Percentiles rank a stretch among this genome's conserved stretches.
These are phyloP conservation scores for Microthlaspi erraticum DNA, from an alignment of 345 rosid species.

Conservation along the genomic window DNA sequence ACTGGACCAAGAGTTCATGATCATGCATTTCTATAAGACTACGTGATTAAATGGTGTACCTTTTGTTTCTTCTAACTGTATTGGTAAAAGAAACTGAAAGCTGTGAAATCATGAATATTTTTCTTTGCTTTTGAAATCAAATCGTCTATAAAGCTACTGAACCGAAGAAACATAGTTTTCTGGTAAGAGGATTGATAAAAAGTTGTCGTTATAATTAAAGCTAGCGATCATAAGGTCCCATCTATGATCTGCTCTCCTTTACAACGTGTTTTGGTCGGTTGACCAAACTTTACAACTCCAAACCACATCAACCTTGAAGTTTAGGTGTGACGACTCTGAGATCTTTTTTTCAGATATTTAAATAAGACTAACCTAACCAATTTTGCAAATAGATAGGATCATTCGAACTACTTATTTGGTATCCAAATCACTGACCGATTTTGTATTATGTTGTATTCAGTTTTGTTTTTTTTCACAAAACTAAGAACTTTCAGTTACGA, in stretches of 20 bases:
- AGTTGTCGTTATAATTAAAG: conserved; percentile 8
- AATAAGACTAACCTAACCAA: background rate
- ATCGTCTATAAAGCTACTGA: conserved; percentile 12
- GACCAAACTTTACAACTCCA: conserved; percentile 43
- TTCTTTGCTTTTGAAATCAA: conserved; percentile 11
- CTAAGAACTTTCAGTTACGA: no score
- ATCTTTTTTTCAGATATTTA: background rate
- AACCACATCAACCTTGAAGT: conserved; percentile 25
- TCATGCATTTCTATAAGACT: background rate
- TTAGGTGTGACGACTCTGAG: conserved; percentile 18
- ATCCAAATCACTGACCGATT: background rate
- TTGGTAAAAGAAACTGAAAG: conserved; percentile 18
- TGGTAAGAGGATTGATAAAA: conserved; percentile 34
- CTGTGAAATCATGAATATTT: conserved; percentile 4
- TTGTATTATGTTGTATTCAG: background rate
- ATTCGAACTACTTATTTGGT: background rate
- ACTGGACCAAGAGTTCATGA: no score
- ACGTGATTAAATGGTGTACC: background rate
- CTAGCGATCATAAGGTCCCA: conserved; percentile 37
- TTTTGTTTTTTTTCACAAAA: background rate
- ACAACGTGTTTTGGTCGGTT: conserved; percentile 40
- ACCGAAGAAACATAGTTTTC: conserved; percentile 6
- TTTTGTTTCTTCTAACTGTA: conserved; percentile 14
- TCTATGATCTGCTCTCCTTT: conserved; percentile 38
- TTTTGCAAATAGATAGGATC: background rate